Percentiles rank a stretch among this genome's conserved stretches.
phyloP scores from a whole-genome alignment of 2,329 filamentous ascomycete species.

The Rhytidhysteron rufulum region DNA sequence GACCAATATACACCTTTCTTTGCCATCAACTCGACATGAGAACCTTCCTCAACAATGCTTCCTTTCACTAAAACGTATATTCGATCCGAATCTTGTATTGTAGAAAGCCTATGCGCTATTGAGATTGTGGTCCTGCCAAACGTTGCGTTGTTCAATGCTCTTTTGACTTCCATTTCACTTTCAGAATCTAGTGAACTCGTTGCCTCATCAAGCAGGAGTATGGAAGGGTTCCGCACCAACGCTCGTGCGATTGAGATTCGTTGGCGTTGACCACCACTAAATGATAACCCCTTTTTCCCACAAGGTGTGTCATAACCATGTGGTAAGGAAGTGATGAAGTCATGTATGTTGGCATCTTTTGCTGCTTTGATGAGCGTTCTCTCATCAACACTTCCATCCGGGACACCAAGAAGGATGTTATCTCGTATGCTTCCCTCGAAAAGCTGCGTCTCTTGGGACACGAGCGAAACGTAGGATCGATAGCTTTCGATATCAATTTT shows the following conservation, averaged over 20 bases:
- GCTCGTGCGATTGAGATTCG: conserved; percentile 87
- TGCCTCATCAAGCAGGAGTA: conserved; percentile 85
- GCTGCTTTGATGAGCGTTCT: conserved; percentile 72
- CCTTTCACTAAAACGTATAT: conserved; percentile 85
- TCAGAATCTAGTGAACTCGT: conserved; percentile 89
- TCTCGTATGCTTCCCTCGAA: conserved; percentile 47
- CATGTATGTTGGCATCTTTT: conserved; percentile 83
- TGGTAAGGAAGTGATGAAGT: conserved; percentile 74
- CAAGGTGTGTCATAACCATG: conserved; percentile 89
- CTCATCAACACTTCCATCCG: conserved; percentile 55
- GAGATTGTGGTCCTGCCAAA: conserved; percentile 85
- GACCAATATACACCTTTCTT: conserved; percentile 68
- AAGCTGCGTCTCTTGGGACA: conserved; percentile 46
- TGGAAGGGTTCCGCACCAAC: conserved; percentile 79
- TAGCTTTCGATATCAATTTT: not conserved
- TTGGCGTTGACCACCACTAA: conserved; percentile 91
- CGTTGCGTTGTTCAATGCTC: conserved; percentile 76
- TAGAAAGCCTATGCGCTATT: conserved; percentile 87
- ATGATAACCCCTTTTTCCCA: conserved; percentile 80
- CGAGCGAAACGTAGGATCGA: conserved; percentile 35
- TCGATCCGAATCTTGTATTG: conserved; percentile 85
- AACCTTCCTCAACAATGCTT: conserved; percentile 80
- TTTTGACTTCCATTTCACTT: conserved; percentile 87
- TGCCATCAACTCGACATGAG: conserved; percentile 71
- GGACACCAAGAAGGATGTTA: conserved; percentile 46